Evolutionary conservation across 2,329 filamentous ascomycete species (phyloP), one percentile per base, ranked within the genome.

Genomic region (Verticillium nubilum): DNA sequence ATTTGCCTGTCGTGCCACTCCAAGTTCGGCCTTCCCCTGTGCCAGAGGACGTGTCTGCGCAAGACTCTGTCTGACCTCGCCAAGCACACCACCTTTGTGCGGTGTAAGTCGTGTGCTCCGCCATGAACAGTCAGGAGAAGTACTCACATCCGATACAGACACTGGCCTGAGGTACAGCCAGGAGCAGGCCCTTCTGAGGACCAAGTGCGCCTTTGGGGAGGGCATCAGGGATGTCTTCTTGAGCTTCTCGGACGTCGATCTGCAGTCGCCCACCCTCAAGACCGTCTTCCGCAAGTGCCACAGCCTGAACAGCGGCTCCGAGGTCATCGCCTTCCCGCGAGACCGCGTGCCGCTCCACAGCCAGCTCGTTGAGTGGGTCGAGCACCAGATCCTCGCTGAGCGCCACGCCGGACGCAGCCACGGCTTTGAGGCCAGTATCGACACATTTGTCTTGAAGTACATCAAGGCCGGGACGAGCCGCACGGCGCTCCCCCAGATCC

Each of bases 401-500:
- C 54, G 58, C 5, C 13, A 37, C 25, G 33, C n/a, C 28, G 56
- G 56, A 9, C 42, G 29, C 26, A 28, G 13, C 56, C 7, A 31
- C 3, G 58, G 57, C 3, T 61, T 61, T 29, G 60, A 61, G 31
- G 58, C 53, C 9, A 56, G 23, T 19, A 52, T 61, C 27, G 60
- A 59, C 15, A 27, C n/a, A 5, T 61, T 61, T 17, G 26, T 61
- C 15, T 56, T 56, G 37, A 50, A 15, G 23, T 61, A 54, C 54
- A 10, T 55, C 10, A 61, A 52, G 35, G 27, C 57, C 26, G 29
- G 25, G 7, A 9, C 15, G n/a, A 33, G 13, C 54, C 31, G 54
- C 31, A 28, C n/a, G 42, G 42, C 50, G 17, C 31, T 56, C 19
- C 53, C 56, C 4, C 56, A 61, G 35, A 59, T 62, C 63, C 68